Conservation (phyloP, 2,329 filamentous ascomycete species). For the Cladosporium phlei region DNA sequence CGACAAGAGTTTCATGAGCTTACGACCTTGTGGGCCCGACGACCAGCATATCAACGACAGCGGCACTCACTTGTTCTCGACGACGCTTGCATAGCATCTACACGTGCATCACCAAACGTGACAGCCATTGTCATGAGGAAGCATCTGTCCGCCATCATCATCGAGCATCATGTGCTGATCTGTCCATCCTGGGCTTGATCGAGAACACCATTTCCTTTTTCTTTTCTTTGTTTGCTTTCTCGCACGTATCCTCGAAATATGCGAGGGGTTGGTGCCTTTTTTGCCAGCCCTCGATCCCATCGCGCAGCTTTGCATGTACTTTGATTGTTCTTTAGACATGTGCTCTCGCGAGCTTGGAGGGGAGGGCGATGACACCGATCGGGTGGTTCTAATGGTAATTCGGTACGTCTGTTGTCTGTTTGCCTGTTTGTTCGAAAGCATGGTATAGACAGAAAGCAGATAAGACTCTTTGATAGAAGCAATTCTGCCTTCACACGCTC, state of each 20-base stretch:
- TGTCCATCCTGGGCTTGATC: constrained; percentile 5
- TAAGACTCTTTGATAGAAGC: too few species aligned
- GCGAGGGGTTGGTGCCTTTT: constrained; percentile 3
- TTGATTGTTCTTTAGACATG: constrained; percentile 18
- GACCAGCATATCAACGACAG: constrained; percentile 8
- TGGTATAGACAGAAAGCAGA: constrained; percentile 20
- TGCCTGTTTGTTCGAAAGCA: constrained; percentile 17
- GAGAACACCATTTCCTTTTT: background rate
- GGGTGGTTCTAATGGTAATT: constrained; percentile 24
- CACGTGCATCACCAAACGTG: constrained; percentile 7
- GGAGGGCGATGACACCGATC: constrained; percentile 14
- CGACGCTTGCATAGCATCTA: constrained; percentile 12
- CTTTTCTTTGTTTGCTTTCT: background rate
- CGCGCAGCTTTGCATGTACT: constrained; percentile 5
- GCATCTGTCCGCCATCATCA: constrained; percentile 10
- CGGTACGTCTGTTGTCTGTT: constrained; percentile 16
- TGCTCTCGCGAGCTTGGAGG: constrained; percentile 25
- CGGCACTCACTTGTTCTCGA: constrained; percentile 13
- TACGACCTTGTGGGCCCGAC: constrained; percentile 11
- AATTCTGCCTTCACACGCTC: too few species aligned
- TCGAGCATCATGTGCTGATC: constrained; percentile 12
- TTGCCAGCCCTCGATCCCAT: background rate
- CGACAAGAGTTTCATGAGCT: constrained; percentile 12
- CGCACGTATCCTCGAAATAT: background rate
- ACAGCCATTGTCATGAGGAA: constrained; percentile 1